phyloP scores from a whole-genome alignment of 1,139 yeast species.

The Wickerhamomyces sp. region DNA sequence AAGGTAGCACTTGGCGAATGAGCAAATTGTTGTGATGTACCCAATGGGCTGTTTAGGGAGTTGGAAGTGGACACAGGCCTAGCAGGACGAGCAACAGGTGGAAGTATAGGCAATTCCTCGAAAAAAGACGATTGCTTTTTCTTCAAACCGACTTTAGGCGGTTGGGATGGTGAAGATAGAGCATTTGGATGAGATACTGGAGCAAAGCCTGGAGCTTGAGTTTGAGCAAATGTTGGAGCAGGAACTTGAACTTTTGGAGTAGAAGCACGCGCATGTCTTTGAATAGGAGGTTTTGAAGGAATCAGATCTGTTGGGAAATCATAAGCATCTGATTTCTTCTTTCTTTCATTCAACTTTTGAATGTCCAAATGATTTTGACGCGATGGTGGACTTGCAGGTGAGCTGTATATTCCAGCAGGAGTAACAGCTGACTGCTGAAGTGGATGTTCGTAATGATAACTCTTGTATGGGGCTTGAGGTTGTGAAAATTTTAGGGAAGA shows the following conservation, averaged over 20 bases:
- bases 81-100: slow-evolving; percentile 16
- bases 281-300: slow-evolving; percentile 32
- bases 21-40: not conserved
- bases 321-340: slow-evolving; percentile 66
- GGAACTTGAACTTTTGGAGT: slow-evolving; percentile 5
- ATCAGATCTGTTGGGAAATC: slow-evolving; percentile 70
- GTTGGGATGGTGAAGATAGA: slow-evolving; percentile 4
- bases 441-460: slow-evolving; percentile 4
- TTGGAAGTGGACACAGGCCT: slow-evolving; percentile 9
- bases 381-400: slow-evolving; percentile 1
- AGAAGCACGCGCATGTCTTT: slow-evolving; percentile 26
- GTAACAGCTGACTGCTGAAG: not conserved
- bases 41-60: not conserved
- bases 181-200: slow-evolving; percentile 13
- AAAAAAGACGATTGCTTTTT: slow-evolving; percentile 41
- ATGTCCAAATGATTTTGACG: slow-evolving; percentile 21
- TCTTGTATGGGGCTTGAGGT: too few species aligned
- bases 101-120: slow-evolving; percentile 45
- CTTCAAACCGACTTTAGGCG: slow-evolving; percentile 8
- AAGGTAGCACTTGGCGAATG: slow-evolving; percentile 1
- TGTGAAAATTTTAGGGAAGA: not conserved
- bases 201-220: slow-evolving; percentile 7
- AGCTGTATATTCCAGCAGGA: not conserved
- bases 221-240: slow-evolving; percentile 3
- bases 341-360: slow-evolving; percentile 36